Evolutionary conservation across 2,329 filamentous ascomycete genomes (phyloP).

Genomic region (Aspergillus hortae): DNA sequence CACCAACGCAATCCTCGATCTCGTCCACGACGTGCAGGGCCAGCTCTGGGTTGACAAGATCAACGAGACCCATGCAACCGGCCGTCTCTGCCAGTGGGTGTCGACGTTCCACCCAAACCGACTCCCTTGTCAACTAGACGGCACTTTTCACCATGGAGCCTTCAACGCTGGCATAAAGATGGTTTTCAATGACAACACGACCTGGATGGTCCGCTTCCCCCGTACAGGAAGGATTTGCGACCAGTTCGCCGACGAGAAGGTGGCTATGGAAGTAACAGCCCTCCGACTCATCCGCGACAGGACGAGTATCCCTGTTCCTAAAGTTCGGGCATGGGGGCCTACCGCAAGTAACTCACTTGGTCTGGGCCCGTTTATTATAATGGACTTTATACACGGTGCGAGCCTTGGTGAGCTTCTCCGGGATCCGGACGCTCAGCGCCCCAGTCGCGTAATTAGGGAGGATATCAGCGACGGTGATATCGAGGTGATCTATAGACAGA

Average conservation of each 20-base stretch:
- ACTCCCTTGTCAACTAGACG: constrained; percentile 29
- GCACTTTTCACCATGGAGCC: constrained; percentile 29
- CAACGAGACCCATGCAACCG: constrained; percentile 15
- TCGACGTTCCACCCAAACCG: constrained; percentile 32
- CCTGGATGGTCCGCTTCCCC: constrained; percentile 31
- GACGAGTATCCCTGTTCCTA: constrained; percentile 26
- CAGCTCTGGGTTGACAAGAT: constrained; percentile 23
- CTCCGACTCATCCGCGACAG: constrained; percentile 21
- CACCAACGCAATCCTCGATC: constrained; percentile 15
- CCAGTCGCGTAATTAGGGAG: constrained; percentile 37
- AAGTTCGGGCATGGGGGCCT: constrained; percentile 24
- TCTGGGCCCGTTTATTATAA: constrained; percentile 30
- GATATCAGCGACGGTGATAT: constrained; percentile 25
- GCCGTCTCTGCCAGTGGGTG: constrained; percentile 27
- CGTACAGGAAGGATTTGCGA: constrained; percentile 26
- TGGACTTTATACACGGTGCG: constrained; percentile 26
- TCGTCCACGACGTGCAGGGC: constrained; percentile 16
- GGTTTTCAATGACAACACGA: constrained; percentile 25
- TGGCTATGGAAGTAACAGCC: constrained; percentile 28
- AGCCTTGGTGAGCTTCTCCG: constrained; percentile 21
- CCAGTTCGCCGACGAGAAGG: constrained; percentile 26
- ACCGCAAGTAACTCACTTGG: constrained; percentile 24
- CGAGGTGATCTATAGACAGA: constrained; percentile 24
- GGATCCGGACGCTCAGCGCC: constrained; percentile 38
- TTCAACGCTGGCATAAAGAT: constrained; percentile 34